A percentile compares a stretch with the other conserved stretches of the same genome.
Conservation (phyloP, 371 early-diverging fungal species). For the Apophysomyces elegans region DNA sequence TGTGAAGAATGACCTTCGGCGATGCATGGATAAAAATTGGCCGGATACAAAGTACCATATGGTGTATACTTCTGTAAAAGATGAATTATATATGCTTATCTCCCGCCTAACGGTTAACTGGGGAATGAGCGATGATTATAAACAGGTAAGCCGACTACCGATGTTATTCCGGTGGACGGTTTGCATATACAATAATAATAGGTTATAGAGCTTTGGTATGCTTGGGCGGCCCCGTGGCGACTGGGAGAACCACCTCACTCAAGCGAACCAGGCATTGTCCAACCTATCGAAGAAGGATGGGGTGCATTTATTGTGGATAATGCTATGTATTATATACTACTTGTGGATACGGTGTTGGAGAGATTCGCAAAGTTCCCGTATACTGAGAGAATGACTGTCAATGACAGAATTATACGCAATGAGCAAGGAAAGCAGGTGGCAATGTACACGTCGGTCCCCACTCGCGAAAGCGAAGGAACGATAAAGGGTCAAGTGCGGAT, state of each 20-base stretch:
- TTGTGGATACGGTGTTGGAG: conserved; percentile 34
- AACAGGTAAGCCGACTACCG: conserved; percentile 16
- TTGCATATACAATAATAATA: neutral
- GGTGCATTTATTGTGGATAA: conserved; percentile 35
- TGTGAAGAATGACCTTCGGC: conserved; percentile 30
- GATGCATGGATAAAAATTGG: conserved; percentile 8
- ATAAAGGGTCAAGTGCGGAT: conserved; percentile 31
- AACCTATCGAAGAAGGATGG: conserved; percentile 30
- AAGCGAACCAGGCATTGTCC: neutral
- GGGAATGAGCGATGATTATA: conserved; percentile 32
- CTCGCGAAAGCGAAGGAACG: neutral
- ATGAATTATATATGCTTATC: conserved; percentile 34
- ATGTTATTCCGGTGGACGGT: neutral
- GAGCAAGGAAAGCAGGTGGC: neutral
- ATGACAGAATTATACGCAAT: neutral
- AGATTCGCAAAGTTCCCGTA: conserved; percentile 25
- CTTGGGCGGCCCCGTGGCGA: conserved; percentile 45
- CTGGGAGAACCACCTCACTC: conserved; percentile 14
- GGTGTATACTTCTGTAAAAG: conserved; percentile 23
- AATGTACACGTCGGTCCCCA: neutral
- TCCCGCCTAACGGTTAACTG: conserved; percentile 42
- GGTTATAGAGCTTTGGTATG: conserved; percentile 34
- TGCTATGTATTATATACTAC: conserved; percentile 29
- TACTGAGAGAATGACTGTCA: conserved; percentile 15
- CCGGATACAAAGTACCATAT: conserved; percentile 17